A percentile compares a stretch with the other conserved stretches of the same genome.
These are phyloP conservation scores for Populus ilicifolia DNA, from an alignment of 345 rosid genomes.

Conservation along the genomic window DNA sequence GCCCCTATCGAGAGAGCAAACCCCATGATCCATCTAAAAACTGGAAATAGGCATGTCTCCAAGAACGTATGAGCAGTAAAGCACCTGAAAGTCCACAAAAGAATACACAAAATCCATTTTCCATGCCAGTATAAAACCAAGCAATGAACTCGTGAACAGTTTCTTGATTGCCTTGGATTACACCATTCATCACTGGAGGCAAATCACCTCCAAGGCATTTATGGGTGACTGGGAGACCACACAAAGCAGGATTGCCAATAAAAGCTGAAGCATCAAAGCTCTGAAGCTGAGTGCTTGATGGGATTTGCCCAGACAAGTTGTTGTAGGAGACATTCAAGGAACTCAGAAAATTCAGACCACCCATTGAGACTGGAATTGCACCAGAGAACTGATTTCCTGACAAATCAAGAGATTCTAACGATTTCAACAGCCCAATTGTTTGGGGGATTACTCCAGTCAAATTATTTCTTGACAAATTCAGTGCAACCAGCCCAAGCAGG, in stretches of 20 bases:
- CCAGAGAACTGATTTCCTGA: conserved; percentile 10
- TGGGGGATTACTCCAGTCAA: conserved; percentile 10
- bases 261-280: conserved; percentile 7
- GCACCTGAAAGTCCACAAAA: not conserved
- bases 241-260: not conserved
- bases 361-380: conserved; percentile 8
- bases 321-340: conserved; percentile 11
- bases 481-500: not conserved
- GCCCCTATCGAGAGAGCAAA: not conserved
- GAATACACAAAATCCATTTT: not conserved
- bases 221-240: not conserved
- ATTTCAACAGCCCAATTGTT: not conserved
- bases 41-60: conserved; percentile 1
- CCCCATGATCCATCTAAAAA: not conserved
- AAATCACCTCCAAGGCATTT: not conserved
- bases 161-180: not conserved
- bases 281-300: conserved; percentile 11
- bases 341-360: not conserved
- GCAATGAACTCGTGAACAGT: not conserved
- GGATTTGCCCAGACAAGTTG: conserved; percentile 22
- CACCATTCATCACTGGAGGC: not conserved
- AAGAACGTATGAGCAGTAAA: conserved; percentile 2
- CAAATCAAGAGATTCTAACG: conserved; percentile 17
- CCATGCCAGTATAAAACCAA: conserved; percentile 9
- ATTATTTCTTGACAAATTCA: conserved; percentile 20